These are phyloP conservation scores for Diplosphaera chodatii DNA, from an alignment of 139 green algal species.

Conservation along the genomic window DNA sequence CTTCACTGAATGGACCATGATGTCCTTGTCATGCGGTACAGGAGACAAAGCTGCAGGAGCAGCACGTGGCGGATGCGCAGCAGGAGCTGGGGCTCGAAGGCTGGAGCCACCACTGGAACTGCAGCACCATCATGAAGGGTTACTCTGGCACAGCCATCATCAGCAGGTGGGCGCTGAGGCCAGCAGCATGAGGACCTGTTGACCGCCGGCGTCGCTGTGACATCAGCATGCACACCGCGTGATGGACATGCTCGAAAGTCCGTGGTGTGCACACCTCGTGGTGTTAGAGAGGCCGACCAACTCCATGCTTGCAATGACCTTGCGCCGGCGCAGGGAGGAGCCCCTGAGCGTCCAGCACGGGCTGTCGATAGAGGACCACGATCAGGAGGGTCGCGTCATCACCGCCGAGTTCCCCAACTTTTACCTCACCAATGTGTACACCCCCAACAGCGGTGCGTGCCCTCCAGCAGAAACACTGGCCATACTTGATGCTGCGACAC, in stretches of 20 bases:
- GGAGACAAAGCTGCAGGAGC: constrained; percentile 67
- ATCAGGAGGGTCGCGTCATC: constrained; percentile 38
- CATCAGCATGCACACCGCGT: too few relatives aligned
- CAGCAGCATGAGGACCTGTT: too few relatives aligned
- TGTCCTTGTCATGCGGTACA: too few relatives aligned
- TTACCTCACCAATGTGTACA: constrained; percentile 37
- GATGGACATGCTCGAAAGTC: too few relatives aligned
- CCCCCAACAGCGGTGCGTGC: constrained; percentile 40
- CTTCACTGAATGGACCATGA: too few relatives aligned
- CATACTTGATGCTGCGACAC: not conserved
- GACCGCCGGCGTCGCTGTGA: too few relatives aligned
- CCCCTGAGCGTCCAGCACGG: constrained; percentile 22
- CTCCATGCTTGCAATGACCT: too few relatives aligned
- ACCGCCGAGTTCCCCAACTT: constrained; percentile 33
- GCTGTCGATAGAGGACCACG: constrained; percentile 18
- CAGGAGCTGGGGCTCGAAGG: constrained; percentile 21
- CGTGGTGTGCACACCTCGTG: too few relatives aligned
- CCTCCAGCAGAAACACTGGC: too few relatives aligned
- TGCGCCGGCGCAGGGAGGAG: not conserved
- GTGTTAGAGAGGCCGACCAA: too few relatives aligned
- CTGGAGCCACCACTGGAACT: constrained; percentile 47
- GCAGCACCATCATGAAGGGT: constrained; percentile 42
- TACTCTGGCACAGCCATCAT: constrained; percentile 65
- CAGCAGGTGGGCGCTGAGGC: constrained; percentile 21
- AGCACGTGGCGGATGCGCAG: constrained; percentile 22